Evolutionary conservation across 2,329 filamentous ascomycete species (phyloP).

Genomic region (Epichloe uncinata): DNA sequence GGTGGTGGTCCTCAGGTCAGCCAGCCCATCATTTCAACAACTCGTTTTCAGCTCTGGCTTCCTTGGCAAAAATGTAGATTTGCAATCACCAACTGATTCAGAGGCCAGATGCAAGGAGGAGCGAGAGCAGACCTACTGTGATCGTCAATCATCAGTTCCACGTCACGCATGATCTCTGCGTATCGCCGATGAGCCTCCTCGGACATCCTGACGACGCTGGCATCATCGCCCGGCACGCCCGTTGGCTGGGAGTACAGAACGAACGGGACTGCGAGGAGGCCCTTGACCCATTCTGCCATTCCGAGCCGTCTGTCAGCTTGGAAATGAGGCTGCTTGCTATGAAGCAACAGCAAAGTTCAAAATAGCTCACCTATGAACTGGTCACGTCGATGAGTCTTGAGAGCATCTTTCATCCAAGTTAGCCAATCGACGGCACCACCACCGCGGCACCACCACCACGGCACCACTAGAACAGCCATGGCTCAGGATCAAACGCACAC

Average conservation of each 20-base stretch:
- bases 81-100: no score
- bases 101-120: no score
- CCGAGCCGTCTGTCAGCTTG: no score
- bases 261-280: constrained; percentile 84
- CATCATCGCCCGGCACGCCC: constrained; percentile 61
- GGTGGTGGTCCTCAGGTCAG: neutral
- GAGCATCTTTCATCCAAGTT: constrained; percentile 31
- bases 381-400: constrained; percentile 78
- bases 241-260: constrained; percentile 93
- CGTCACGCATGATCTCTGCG: constrained; percentile 87
- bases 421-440: no score
- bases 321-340: no score
- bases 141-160: constrained; percentile 82
- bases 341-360: no score
- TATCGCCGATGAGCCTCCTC: constrained; percentile 76
- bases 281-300: constrained; percentile 85
- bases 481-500: constrained; percentile 37
- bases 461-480: no score
- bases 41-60: no score
- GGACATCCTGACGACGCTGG: constrained; percentile 57
- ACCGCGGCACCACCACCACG: no score
- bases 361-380: constrained; percentile 72
- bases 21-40: no score
- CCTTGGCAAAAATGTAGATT: no score
- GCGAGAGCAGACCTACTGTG: constrained; percentile 47